Conservation (phyloP, 2,329 filamentous ascomycete species). For the Colletotrichum sp. region DNA sequence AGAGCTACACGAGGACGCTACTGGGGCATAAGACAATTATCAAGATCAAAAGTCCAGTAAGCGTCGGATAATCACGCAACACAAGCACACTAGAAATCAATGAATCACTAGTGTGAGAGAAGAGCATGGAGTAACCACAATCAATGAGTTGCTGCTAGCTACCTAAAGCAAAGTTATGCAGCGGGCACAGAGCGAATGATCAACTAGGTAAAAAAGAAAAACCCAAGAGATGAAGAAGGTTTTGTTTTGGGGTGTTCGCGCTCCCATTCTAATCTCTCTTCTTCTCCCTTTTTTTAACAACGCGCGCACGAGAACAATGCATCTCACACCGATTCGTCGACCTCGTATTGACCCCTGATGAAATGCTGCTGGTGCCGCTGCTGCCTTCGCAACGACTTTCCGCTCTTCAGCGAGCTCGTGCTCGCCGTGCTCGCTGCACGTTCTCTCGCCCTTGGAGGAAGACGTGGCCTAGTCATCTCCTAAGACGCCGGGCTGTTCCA, state of each 20-base stretch:
- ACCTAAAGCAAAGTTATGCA: conserved; percentile 19
- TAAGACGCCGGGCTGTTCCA: conserved; percentile 72
- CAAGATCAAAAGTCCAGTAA: too few relatives aligned
- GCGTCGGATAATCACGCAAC: too few relatives aligned
- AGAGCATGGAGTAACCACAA: not conserved
- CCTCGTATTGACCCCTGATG: not conserved
- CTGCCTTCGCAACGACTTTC: not conserved
- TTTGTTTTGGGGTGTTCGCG: not conserved
- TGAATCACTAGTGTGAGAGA: too few relatives aligned
- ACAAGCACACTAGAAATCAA: too few relatives aligned
- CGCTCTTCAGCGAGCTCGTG: not conserved
- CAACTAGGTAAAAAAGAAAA: not conserved
- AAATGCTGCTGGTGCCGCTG: not conserved
- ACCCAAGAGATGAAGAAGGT: not conserved
- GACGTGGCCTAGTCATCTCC: conserved; percentile 29
- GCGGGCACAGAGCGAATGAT: conserved; percentile 8
- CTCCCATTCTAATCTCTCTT: not conserved
- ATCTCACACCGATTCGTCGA: conserved; percentile 8
- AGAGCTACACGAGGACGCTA: too few relatives aligned
- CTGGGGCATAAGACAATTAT: too few relatives aligned
- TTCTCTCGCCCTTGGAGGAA: not conserved
- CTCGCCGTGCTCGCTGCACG: not conserved
- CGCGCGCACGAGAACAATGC: conserved; percentile 3
- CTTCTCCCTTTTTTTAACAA: not conserved
- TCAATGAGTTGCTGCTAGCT: conserved; percentile 17